A percentile compares a stretch with the other conserved stretches of the same genome.
Conservation (phyloP, 495 filamentous ascomycete genomes). For the Hyaloscypha hepaticicola region DNA sequence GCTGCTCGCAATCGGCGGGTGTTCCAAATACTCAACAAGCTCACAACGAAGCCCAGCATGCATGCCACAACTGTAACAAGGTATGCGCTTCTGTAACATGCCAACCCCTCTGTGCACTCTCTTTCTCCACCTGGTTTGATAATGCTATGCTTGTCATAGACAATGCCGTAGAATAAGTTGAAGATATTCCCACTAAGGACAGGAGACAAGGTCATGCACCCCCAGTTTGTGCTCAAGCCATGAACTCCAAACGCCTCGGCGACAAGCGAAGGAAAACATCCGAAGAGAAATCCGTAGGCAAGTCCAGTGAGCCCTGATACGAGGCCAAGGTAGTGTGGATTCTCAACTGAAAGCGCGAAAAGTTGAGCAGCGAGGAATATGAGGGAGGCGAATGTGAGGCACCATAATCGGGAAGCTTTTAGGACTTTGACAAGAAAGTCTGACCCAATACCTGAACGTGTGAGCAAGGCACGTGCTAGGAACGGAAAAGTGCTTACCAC, state of each 20-base stretch:
- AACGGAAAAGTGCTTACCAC: constrained; percentile 48
- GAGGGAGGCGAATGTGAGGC: constrained; percentile 69
- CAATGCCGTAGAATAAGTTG: constrained; percentile 80
- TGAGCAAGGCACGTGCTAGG: neutral
- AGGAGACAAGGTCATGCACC: constrained; percentile 85
- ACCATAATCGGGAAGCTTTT: constrained; percentile 83
- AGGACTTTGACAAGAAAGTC: constrained; percentile 83
- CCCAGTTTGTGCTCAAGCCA: constrained; percentile 92
- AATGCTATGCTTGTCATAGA: constrained; percentile 78
- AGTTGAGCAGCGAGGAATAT: constrained; percentile 83
- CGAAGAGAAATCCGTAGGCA: constrained; percentile 92
- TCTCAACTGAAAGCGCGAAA: constrained; percentile 71
- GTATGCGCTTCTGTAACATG: constrained; percentile 82
- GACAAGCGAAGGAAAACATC: constrained; percentile 88
- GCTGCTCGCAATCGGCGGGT: constrained; percentile 32
- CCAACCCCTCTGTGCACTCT: constrained; percentile 74
- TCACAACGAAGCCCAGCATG: constrained; percentile 63
- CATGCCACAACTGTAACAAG: constrained; percentile 77
- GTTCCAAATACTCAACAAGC: constrained; percentile 74
- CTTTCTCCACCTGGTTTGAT: constrained; percentile 65
- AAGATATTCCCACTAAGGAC: constrained; percentile 87
- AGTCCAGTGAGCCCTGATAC: constrained; percentile 84
- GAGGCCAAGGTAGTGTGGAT: constrained; percentile 73
- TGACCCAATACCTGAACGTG: constrained; percentile 70
- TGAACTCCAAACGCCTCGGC: constrained; percentile 88